phyloP scores from a whole-genome alignment of 1,284 basidiomycete genomes.

The Boletus smithii region DNA sequence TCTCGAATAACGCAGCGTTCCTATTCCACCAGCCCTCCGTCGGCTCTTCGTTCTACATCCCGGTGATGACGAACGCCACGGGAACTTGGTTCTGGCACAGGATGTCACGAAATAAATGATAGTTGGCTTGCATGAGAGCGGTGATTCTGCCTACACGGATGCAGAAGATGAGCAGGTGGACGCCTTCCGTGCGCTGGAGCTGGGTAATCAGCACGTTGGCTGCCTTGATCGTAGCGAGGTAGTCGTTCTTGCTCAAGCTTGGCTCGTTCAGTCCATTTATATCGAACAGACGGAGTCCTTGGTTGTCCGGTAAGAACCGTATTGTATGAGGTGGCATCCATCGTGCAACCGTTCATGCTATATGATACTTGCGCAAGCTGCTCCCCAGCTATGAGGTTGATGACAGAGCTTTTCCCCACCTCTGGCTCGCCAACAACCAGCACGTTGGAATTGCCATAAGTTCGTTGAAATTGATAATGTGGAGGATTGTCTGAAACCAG shows the following conservation, averaged over 20 bases:
- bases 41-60: conserved; percentile 21
- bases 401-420: conserved; percentile 26
- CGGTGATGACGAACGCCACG: conserved; percentile 26
- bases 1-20: conserved; percentile 13
- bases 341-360: conserved; percentile 12
- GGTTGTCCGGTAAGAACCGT: conserved; percentile 12
- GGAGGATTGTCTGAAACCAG: background rate
- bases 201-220: conserved; percentile 21
- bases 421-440: conserved; percentile 28
- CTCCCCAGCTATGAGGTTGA: conserved; percentile 24
- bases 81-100: conserved; percentile 28
- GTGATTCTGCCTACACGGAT: conserved; percentile 29
- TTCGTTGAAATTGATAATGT: conserved; percentile 8
- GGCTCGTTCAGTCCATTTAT: conserved; percentile 25
- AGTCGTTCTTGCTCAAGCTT: conserved; percentile 14
- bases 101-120: conserved; percentile 25
- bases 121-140: conserved; percentile 19
- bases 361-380: conserved; percentile 17
- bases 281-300: conserved; percentile 18
- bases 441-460: conserved; percentile 17
- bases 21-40: conserved; percentile 28
- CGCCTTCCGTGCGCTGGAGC: conserved; percentile 25
- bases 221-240: conserved; percentile 20
- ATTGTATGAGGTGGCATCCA: conserved; percentile 20
- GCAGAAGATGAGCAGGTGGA: conserved; percentile 28